Evolutionary conservation across 75 land plant genomes (phyloP).

Genomic region (Sequoiadendron giganteum): DNA sequence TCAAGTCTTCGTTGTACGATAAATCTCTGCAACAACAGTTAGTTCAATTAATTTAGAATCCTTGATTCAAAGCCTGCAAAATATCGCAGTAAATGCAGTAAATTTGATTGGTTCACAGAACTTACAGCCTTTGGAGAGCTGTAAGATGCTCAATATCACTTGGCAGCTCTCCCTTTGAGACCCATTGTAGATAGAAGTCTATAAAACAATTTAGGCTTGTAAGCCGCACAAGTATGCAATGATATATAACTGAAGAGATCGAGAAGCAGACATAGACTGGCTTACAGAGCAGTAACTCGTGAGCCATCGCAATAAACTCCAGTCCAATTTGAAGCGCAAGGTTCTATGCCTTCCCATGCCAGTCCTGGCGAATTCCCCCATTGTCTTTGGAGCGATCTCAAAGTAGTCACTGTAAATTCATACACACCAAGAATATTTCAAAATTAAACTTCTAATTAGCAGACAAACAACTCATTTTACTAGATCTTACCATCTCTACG

Average conservation of each 20-base stretch:
- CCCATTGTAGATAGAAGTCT: constrained; percentile 28
- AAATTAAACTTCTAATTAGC: too few species aligned
- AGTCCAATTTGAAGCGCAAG: constrained; percentile 28
- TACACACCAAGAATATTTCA: not conserved
- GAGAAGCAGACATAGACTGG: not conserved
- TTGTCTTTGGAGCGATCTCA: not conserved
- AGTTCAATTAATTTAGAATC: not conserved
- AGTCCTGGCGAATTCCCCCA: constrained; percentile 13
- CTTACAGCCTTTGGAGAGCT: constrained; percentile 11
- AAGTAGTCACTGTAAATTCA: not conserved
- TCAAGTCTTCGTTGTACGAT: constrained; percentile 46
- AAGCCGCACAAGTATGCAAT: constrained; percentile 19
- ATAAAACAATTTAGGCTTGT: not conserved
- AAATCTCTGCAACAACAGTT: constrained; percentile 38
- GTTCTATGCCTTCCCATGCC: constrained; percentile 25
- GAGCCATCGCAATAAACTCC: constrained; percentile 52
- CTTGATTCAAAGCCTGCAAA: not conserved
- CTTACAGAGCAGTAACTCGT: constrained; percentile 38
- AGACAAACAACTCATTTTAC: not conserved
- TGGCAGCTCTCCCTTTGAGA: constrained; percentile 37
- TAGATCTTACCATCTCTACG: not conserved
- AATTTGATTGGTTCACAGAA: not conserved
- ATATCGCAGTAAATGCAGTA: too few species aligned
- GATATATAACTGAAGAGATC: too few species aligned
- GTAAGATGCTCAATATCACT: constrained; percentile 48